Percentiles rank a stretch among this genome's conserved stretches.
Conservation (phyloP, 345 rosid genomes). For the Angophora floribunda region DNA sequence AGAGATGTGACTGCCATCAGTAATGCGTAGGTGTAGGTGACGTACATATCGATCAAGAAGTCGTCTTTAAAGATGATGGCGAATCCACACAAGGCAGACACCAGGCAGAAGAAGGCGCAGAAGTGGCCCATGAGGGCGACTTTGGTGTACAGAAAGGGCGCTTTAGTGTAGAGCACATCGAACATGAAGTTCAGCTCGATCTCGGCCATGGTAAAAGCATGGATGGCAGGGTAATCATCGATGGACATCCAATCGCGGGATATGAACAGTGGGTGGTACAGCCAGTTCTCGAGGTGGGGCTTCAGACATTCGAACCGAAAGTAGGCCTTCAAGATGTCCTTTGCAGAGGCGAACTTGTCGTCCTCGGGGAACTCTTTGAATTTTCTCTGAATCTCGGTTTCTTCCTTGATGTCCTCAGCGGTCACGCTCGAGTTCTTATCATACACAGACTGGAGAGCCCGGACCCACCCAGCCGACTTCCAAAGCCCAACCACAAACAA, state of each 20-base stretch:
- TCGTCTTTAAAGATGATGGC: not conserved
- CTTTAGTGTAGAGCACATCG: not conserved
- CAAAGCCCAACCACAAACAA: not conserved
- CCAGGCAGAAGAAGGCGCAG: not conserved
- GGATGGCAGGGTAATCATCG: not conserved
- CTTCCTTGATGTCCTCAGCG: not conserved
- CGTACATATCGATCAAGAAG: not conserved
- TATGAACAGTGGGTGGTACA: not conserved
- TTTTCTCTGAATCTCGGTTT: fast-evolving
- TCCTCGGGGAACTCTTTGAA: not conserved
- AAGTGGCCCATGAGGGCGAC: not conserved
- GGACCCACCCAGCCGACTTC: not conserved
- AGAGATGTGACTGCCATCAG: not conserved
- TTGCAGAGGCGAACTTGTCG: not conserved
- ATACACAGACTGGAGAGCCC: not conserved
- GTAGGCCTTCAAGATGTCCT: not conserved
- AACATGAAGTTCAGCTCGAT: not conserved
- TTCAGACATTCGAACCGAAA: not conserved
- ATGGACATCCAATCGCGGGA: not conserved
- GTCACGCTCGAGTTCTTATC: not conserved
- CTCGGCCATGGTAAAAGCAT: not conserved
- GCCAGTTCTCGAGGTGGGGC: not conserved
- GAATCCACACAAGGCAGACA: not conserved
- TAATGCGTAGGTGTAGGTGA: not conserved
- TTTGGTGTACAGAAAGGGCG: not conserved